Percentiles rank a stretch among this genome's conserved stretches.
Conservation (phyloP, 2,329 filamentous ascomycete genomes). For the Metarhizium album region DNA sequence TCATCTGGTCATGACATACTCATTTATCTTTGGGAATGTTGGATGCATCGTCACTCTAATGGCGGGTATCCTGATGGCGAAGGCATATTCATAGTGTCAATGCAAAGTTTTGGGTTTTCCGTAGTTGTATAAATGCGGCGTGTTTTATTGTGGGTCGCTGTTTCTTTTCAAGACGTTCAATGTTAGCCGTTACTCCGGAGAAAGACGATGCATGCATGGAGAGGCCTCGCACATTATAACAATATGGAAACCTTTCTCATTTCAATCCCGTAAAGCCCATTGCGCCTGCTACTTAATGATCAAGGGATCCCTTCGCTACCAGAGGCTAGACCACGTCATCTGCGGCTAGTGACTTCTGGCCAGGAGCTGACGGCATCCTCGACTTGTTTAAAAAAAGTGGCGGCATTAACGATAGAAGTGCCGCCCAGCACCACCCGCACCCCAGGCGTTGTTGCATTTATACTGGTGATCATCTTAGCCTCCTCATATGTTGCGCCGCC, state of each 20-base stretch:
- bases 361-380: slow-evolving; percentile 79
- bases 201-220: too few species aligned
- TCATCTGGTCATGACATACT: not conserved
- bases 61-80: not conserved
- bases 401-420: slow-evolving; percentile 79
- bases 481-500: slow-evolving; percentile 95
- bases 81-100: not conserved
- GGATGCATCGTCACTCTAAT: not conserved
- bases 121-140: not conserved
- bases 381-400: slow-evolving; percentile 81
- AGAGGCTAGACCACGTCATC: slow-evolving; percentile 7
- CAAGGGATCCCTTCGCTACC: not conserved
- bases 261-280: not conserved
- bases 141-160: not conserved
- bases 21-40: not conserved
- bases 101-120: not conserved
- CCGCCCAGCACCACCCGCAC: slow-evolving; percentile 83
- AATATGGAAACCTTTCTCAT: not conserved
- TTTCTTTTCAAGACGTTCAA: not conserved
- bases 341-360: slow-evolving; percentile 50
- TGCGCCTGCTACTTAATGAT: not conserved
- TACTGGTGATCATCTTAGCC: slow-evolving; percentile 87
- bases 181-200: not conserved
- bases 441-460: slow-evolving; percentile 85
- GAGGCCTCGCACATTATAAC: not conserved